phyloP scores from a whole-genome alignment of 495 filamentous ascomycete genomes.

The Lichenothelia convexa region DNA sequence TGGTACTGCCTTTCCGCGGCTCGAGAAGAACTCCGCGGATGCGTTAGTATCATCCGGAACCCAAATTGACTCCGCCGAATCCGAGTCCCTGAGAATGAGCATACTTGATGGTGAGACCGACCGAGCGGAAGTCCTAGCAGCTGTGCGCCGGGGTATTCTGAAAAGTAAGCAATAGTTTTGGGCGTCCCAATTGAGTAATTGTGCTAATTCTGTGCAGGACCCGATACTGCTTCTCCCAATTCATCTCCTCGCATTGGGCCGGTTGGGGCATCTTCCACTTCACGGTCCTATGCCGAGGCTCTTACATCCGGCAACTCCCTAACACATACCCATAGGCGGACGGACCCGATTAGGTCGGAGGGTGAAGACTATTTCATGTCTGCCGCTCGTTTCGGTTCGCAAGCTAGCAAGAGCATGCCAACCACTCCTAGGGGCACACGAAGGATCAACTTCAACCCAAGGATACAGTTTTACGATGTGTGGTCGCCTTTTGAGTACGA shows the following conservation, averaged over 20 bases:
- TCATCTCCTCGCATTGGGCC: conserved; percentile 44
- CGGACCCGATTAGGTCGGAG: conserved; percentile 47
- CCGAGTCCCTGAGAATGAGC: conserved; percentile 52
- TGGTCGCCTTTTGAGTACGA: conserved; percentile 95
- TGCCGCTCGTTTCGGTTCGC: conserved; percentile 41
- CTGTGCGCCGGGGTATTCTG: conserved; percentile 82
- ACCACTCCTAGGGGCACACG: conserved; percentile 58
- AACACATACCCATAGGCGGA: conserved; percentile 49
- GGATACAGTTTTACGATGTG: conserved; percentile 87
- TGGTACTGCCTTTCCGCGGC: conserved; percentile 69
- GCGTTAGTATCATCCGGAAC: conserved; percentile 24
- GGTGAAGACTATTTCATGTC: conserved; percentile 78
- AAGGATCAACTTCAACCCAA: conserved; percentile 78
- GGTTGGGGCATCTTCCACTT: conserved; percentile 24
- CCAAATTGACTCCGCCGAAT: conserved; percentile 31
- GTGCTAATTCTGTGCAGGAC: conserved; percentile 24
- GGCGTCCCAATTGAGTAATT: neutral
- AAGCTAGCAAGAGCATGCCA: conserved; percentile 56
- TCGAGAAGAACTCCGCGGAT: conserved; percentile 68
- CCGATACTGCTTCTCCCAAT: conserved; percentile 41
- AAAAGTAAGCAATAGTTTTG: conserved; percentile 52
- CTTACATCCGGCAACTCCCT: conserved; percentile 54
- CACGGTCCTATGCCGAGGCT: neutral
- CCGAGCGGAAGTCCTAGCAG: conserved; percentile 73
- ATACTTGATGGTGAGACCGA: conserved; percentile 83